phyloP scores from a whole-genome alignment of 2,329 filamentous ascomycete genomes.

The Ceratocystis diversiconidia region DNA sequence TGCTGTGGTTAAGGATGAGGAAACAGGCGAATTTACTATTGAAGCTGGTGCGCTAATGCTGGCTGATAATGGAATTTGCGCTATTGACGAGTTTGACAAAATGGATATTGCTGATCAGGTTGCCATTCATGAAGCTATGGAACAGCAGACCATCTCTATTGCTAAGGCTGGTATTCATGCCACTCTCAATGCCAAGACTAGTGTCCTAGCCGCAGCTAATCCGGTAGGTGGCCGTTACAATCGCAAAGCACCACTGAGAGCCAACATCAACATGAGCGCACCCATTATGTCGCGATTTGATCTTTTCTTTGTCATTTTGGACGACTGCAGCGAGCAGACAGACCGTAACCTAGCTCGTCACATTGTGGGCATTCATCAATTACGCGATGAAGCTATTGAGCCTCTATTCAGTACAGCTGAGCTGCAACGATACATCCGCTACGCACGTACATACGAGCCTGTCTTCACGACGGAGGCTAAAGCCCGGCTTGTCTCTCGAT shows the following conservation, averaged over 20 bases:
- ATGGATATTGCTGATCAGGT: constrained; percentile 98
- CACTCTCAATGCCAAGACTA: constrained; percentile 87
- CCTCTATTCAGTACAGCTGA: constrained; percentile 95
- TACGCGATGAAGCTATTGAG: constrained; percentile 78
- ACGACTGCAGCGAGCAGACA: constrained; percentile 86
- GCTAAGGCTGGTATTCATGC: constrained; percentile 97
- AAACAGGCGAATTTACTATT: constrained; percentile 97
- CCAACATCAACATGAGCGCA: constrained; percentile 97
- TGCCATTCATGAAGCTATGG: constrained; percentile 99
- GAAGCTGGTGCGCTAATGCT: constrained; percentile 97
- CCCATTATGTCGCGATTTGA: constrained; percentile 99
- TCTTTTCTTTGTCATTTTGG: constrained; percentile 92
- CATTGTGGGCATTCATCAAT: constrained; percentile 85
- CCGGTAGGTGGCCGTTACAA: constrained; percentile 95
- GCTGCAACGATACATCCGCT: constrained; percentile 91
- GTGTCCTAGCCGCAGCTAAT: constrained; percentile 90
- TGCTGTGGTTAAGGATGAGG: constrained; percentile 92
- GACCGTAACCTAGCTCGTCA: constrained; percentile 87
- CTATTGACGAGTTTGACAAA: constrained; percentile 99
- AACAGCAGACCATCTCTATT: constrained; percentile 98
- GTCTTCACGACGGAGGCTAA: constrained; percentile 83
- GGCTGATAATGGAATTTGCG: constrained; percentile 91
- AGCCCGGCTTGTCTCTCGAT: constrained; percentile 71
- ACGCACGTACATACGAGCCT: constrained; percentile 85
- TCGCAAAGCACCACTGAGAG: constrained; percentile 79